A percentile compares a stretch with the other conserved stretches of the same genome.
Conservation (phyloP, 176 grass and related monocot species). For the Eragrostis nindensis region DNA sequence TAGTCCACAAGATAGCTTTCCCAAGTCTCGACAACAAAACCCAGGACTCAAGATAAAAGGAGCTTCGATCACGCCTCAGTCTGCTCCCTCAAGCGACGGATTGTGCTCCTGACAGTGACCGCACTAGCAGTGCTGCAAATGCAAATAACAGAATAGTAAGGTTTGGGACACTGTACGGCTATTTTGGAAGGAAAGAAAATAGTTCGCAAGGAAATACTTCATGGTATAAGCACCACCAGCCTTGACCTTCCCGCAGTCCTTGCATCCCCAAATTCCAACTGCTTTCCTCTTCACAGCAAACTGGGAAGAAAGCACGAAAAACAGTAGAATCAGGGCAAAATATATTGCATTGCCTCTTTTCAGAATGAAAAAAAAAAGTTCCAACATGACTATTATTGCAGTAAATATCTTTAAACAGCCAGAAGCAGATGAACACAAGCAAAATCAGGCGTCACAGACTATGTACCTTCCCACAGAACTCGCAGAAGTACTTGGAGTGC, state of each 20-base stretch:
- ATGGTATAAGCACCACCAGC: constrained; percentile 89
- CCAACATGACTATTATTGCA: neutral
- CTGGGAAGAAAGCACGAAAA: constrained; percentile 32
- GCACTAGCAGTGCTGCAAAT: constrained; percentile 85
- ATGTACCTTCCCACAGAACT: constrained; percentile 93
- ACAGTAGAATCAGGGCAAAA: neutral
- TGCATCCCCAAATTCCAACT: constrained; percentile 99
- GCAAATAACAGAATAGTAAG: neutral
- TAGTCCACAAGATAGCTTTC: constrained; percentile 18
- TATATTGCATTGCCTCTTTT: neutral
- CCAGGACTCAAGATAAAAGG: neutral
- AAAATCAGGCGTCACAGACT: neutral
- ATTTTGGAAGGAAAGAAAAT: neutral
- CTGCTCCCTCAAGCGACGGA: constrained; percentile 89
- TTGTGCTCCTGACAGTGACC: constrained; percentile 95
- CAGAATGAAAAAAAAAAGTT: neutral
- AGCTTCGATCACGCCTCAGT: constrained; percentile 61
- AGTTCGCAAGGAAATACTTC: constrained; percentile 56
- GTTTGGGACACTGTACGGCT: neutral
- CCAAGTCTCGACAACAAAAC: constrained; percentile 2
- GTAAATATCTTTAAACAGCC: neutral
- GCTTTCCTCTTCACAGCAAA: constrained; percentile 97
- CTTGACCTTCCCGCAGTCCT: constrained; percentile 95
- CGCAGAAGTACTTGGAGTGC: constrained; percentile 97
- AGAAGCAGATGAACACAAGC: neutral